Evolutionary conservation across 2,329 filamentous ascomycete genomes (phyloP).

Genomic region (Fusarium sp.): DNA sequence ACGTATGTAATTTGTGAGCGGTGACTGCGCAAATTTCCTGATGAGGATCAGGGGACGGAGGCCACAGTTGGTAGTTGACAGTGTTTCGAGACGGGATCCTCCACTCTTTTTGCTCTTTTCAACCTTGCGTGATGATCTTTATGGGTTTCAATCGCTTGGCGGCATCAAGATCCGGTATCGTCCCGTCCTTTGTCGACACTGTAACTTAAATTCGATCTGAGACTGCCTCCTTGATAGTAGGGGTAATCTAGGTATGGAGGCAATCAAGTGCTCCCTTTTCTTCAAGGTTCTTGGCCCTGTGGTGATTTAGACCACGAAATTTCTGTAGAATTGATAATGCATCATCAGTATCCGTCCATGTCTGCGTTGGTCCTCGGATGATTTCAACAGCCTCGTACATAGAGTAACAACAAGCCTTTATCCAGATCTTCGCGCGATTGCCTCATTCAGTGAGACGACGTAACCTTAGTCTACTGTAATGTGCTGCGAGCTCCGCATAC

Average conservation of each 20-base stretch:
- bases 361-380: not conserved
- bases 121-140: slow-evolving; percentile 31
- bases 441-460: slow-evolving; percentile 22
- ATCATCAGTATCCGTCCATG: not conserved
- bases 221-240: not conserved
- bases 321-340: not conserved
- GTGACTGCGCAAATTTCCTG: slow-evolving; percentile 31
- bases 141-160: slow-evolving; percentile 21
- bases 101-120: slow-evolving; percentile 25
- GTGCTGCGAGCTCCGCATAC: slow-evolving; percentile 21
- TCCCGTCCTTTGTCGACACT: slow-evolving; percentile 13
- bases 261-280: not conserved
- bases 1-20: slow-evolving; percentile 6
- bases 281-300: slow-evolving; percentile 10
- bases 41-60: slow-evolving; percentile 23
- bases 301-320: not conserved
- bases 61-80: slow-evolving; percentile 11
- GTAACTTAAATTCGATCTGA: slow-evolving; percentile 17
- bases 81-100: slow-evolving; percentile 18
- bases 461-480: not conserved
- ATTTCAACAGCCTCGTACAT: slow-evolving; percentile 1
- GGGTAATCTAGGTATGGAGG: not conserved
- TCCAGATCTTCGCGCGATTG: slow-evolving; percentile 31
- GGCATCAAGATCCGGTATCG: slow-evolving; percentile 30
- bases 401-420: slow-evolving; percentile 24